Evolutionary conservation across 805 yeast genomes (phyloP).

Genomic region (Lachancea kluyveri): DNA sequence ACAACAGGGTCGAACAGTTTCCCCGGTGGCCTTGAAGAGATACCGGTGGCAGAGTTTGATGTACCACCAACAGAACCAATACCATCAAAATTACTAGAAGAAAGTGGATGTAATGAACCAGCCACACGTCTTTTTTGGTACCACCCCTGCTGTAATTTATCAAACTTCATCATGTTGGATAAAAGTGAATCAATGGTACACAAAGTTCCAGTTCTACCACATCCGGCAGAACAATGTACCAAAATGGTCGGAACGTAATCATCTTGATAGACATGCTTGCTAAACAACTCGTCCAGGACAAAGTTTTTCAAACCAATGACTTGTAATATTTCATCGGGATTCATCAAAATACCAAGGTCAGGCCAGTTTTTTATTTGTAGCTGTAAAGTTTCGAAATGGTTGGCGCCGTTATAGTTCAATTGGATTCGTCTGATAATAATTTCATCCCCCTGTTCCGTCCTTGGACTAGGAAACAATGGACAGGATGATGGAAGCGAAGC

Average conservation of each 20-base stretch:
- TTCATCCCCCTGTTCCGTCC: slow-evolving; percentile 20
- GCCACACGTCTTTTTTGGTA: too few species aligned
- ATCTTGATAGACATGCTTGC: slow-evolving; percentile 10
- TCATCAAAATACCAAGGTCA: slow-evolving; percentile 63
- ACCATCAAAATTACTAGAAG: too few species aligned
- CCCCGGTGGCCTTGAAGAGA: too few species aligned
- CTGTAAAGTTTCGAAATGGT: slow-evolving; percentile 51
- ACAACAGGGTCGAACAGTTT: slow-evolving; percentile 46
- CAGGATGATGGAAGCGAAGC: too few species aligned
- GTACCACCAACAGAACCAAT: too few species aligned
- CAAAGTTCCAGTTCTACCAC: slow-evolving; percentile 92
- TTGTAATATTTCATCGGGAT: slow-evolving; percentile 51
- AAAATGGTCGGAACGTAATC: slow-evolving; percentile 46
- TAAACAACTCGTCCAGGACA: slow-evolving; percentile 29
- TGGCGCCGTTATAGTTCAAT: slow-evolving; percentile 30
- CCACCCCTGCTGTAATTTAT: slow-evolving; percentile 15
- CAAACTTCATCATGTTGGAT: slow-evolving; percentile 30
- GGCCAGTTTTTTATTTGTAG: slow-evolving; percentile 79
- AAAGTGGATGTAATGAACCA: too few species aligned
- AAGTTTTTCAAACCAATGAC: slow-evolving; percentile 43
- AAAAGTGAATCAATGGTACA: slow-evolving; percentile 61
- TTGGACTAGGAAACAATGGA: slow-evolving; percentile 8
- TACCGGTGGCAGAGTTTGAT: too few species aligned
- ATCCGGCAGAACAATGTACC: slow-evolving; percentile 95
- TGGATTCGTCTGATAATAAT: slow-evolving; percentile 33